Evolutionary conservation across 129 eudicot species (phyloP).

Genomic region (Silybum marianum): DNA sequence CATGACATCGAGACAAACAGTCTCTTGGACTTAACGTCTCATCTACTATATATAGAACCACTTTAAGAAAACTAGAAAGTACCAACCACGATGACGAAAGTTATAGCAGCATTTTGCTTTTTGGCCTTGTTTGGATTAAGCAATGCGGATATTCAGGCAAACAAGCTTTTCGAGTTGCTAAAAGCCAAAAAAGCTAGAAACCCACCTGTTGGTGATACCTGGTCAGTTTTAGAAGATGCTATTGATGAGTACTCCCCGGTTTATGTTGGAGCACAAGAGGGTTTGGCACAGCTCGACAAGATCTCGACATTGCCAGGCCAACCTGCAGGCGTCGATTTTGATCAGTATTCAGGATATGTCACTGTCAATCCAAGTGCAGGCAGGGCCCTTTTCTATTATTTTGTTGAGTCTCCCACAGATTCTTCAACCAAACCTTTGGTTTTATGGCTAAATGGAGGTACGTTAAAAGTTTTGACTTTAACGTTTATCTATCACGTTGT

Average conservation of each 20-base stretch:
- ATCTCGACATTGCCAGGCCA: constrained; percentile 39
- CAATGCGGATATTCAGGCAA: constrained; percentile 32
- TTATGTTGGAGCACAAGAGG: constrained; percentile 36
- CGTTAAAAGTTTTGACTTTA: neutral
- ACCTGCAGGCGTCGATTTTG: constrained; percentile 34
- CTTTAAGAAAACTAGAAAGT: constrained; percentile 5
- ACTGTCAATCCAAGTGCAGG: constrained; percentile 36
- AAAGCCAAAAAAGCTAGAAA: constrained; percentile 20
- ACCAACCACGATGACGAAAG: constrained; percentile 25
- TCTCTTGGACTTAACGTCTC: constrained; percentile 17
- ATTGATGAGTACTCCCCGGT: constrained; percentile 26
- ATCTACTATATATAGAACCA: constrained; percentile 14
- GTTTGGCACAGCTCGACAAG: constrained; percentile 35
- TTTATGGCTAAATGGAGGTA: constrained; percentile 45
- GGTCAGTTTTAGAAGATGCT: constrained; percentile 9
- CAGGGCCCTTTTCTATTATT: constrained; percentile 44
- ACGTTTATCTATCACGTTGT: neutral
- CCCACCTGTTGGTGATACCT: constrained; percentile 19
- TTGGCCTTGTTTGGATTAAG: constrained; percentile 25
- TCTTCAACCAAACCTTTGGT: constrained; percentile 37
- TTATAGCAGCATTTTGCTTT: constrained; percentile 22
- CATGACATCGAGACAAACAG: constrained; percentile 1
- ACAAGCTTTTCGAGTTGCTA: constrained; percentile 33
- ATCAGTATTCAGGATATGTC: constrained; percentile 40
- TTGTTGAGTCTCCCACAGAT: constrained; percentile 37